A percentile compares a stretch with the other conserved stretches of the same genome.
These are phyloP conservation scores for Calendula officinalis DNA, from an alignment of 129 eudicot genomes.

Conservation along the genomic window DNA sequence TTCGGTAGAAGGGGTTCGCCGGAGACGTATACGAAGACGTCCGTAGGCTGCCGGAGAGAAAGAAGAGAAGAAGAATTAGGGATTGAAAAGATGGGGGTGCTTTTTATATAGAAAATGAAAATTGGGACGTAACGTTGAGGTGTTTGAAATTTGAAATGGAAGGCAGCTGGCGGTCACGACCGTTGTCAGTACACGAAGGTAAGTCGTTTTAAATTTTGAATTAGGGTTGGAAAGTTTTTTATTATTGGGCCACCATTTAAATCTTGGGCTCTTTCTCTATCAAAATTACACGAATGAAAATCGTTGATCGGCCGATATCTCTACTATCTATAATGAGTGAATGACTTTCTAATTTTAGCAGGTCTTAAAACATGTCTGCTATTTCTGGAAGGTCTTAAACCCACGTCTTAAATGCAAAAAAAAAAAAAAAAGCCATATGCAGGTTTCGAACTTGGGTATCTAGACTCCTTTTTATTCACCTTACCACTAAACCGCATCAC, in stretches of 20 bases:
- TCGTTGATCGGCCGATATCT: too few relatives aligned
- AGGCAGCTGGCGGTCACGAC: slow-evolving; percentile 10
- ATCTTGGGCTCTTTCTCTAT: neutral
- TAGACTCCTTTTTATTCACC: too few relatives aligned
- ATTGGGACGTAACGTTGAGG: neutral
- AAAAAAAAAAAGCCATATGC: too few relatives aligned
- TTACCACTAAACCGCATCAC: too few relatives aligned
- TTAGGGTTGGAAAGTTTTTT: neutral
- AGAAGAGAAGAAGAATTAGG: neutral
- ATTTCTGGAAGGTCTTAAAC: too few relatives aligned
- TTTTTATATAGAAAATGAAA: neutral
- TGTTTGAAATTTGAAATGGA: slow-evolving; percentile 24
- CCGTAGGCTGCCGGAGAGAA: slow-evolving; percentile 14
- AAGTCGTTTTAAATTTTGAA: slow-evolving; percentile 16
- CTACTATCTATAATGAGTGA: too few relatives aligned
- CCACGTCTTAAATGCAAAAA: too few relatives aligned
- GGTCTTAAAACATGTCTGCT: too few relatives aligned
- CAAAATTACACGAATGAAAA: too few relatives aligned
- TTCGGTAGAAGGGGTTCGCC: slow-evolving; percentile 4
- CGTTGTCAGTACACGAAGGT: neutral
- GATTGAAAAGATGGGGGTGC: neutral
- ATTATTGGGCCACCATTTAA: neutral
- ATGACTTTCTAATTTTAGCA: too few relatives aligned
- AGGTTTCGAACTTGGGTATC: too few relatives aligned
- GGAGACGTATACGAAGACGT: slow-evolving; percentile 50